Evolutionary conservation across 108 stramenopile species (phyloP), one percentile per base, ranked within the genome.

Genomic region (Nitzschia sp.): DNA sequence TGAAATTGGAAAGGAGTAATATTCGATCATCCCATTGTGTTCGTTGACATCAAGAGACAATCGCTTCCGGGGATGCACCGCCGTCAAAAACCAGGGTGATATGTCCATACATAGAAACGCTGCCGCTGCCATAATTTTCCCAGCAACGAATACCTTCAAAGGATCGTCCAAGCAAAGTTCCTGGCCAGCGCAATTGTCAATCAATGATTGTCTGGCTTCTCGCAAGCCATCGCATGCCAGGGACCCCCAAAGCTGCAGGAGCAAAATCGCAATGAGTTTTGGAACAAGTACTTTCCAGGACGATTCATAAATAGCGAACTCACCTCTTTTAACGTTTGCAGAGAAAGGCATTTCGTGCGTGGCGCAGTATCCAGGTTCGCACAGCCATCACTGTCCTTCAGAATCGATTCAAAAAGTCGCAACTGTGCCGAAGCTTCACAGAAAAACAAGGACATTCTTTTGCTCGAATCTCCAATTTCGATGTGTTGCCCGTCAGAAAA

Each of bases 61-160:
- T 8, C 1, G 28, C 27, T 38, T 38, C 13, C 52, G 50, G 33
- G 27, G 5, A 2, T 1, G 9, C 26, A 11, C 2, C 1, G 25
- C 23, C 2, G 3, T 25, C 1, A 65, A 62, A 57, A 45, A 33
- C 68, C 69, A 65, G 11, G 63, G 75, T 23, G 53, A 53, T 26
- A 47, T 5, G 30, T 70, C 53, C 35, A 69, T 38, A 25, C 68
- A 59, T 16, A 70, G n/a, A 0, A 70, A 31, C 2, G 56, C 54
- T n/a, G 68, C 13, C 38, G 60, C 46, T 33, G 70, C 60, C 77
- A 78, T 78, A 4, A 67, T 36, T 62, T 72, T 78, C 38, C 64
- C 70, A 0, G 54, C 48, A 26, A 57, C 66, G 35, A 62, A 56
- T 50, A 78, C 54, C 3, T 41, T 32, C 4, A 53, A 57, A 16